Conservation (phyloP, 352 stramenopile genomes). For the Phytophthora fragariae region DNA sequence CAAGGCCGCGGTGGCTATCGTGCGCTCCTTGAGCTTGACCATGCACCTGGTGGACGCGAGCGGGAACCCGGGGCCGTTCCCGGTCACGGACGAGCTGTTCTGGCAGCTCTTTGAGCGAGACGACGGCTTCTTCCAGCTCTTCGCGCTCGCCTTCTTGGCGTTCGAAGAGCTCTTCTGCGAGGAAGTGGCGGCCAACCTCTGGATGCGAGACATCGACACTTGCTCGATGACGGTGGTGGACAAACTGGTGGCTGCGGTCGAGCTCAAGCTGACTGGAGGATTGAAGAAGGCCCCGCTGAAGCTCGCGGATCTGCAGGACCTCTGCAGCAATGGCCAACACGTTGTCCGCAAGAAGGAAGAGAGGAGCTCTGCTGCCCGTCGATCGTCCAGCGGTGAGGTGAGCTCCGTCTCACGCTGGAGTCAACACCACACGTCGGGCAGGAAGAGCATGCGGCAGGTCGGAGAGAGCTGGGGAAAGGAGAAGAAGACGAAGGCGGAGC, state of each 20-base stretch:
- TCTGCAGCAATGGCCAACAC: constrained; percentile 55
- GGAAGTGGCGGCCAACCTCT: constrained; percentile 45
- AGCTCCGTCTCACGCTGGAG: constrained; percentile 35
- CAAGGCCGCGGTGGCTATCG: constrained; percentile 61
- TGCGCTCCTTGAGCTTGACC: constrained; percentile 55
- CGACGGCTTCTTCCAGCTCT: constrained; percentile 63
- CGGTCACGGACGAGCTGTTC: constrained; percentile 59
- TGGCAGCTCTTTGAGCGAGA: constrained; percentile 71
- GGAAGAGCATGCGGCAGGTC: constrained; percentile 37
- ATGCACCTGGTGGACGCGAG: constrained; percentile 59
- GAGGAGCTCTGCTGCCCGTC: not conserved
- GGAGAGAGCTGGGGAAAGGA: constrained; percentile 31
- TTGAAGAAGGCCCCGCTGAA: constrained; percentile 57
- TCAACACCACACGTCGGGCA: constrained; percentile 25
- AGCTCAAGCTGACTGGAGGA: constrained; percentile 43
- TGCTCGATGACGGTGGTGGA: constrained; percentile 52
- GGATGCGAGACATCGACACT: constrained; percentile 37
- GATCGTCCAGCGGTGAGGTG: constrained; percentile 9
- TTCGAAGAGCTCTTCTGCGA: constrained; percentile 80
- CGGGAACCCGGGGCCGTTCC: constrained; percentile 51
- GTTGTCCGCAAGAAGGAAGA: constrained; percentile 33
- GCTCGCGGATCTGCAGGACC: constrained; percentile 46
- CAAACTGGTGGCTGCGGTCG: constrained; percentile 53
- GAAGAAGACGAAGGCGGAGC: not conserved
- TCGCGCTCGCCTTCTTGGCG: constrained; percentile 64